These are phyloP conservation scores for Penicillium angulare DNA, from an alignment of 495 filamentous ascomycete genomes.

Conservation along the genomic window DNA sequence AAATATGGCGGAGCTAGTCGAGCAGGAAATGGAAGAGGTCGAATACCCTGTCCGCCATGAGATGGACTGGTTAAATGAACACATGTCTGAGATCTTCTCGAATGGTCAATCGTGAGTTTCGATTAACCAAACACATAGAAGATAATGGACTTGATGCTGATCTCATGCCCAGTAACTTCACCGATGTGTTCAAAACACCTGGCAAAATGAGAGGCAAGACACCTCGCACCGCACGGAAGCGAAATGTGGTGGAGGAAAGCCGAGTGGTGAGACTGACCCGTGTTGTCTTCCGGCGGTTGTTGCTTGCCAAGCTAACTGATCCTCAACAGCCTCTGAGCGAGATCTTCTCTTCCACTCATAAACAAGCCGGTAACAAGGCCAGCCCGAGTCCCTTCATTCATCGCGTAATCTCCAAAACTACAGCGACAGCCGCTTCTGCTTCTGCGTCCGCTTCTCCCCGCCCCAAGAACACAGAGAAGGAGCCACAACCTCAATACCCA, in stretches of 20 bases:
- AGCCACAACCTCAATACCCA: conserved; percentile 32
- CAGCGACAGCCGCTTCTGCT: conserved; percentile 12
- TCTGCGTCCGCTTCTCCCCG: conserved; percentile 17
- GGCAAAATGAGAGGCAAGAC: conserved; percentile 94
- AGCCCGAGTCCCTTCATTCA: conserved; percentile 34
- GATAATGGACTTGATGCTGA: conserved; percentile 31
- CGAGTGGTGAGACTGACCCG: conserved; percentile 69
- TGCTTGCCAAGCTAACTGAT: conserved; percentile 18
- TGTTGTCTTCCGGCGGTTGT: too few species aligned
- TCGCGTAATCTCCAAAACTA: conserved; percentile 35
- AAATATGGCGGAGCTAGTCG: conserved; percentile 58
- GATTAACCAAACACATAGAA: conserved; percentile 3
- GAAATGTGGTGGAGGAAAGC: conserved; percentile 56
- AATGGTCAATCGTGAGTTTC: conserved; percentile 73
- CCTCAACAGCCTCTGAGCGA: conserved; percentile 70
- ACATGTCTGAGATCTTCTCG: conserved; percentile 92
- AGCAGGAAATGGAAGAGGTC: conserved; percentile 83
- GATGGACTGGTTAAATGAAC: conserved; percentile 93
- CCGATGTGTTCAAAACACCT: conserved; percentile 94
- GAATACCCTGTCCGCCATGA: conserved; percentile 86
- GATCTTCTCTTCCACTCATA: conserved; percentile 65
- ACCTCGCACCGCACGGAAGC: conserved; percentile 76
- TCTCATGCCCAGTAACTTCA: conserved; percentile 62
- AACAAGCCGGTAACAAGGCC: conserved; percentile 35
- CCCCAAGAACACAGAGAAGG: conserved; percentile 18